Base-by-base conservation (phyloP, 257 asterid genomes). In the Solanum lycopersicoides region DNA sequence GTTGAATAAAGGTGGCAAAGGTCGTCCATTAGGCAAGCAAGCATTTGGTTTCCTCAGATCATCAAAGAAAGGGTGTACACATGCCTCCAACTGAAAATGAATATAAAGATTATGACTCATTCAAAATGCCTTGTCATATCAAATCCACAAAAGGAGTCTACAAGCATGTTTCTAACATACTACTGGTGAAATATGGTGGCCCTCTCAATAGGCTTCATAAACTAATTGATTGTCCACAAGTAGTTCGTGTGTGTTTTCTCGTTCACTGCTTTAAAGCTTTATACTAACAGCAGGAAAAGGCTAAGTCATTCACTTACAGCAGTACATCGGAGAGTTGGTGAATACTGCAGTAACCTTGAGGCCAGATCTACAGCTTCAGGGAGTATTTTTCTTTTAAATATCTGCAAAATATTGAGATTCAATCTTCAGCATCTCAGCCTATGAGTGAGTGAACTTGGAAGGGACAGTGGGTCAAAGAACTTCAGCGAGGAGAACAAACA, bases 321-420 rank as follows among this genome's bases (percentile, higher is more conserved):
- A 42, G 95, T 90, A 92, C 93, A 91, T 37, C 98, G 95, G 37
- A 95, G 92, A 92, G 91, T 89, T 68, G 98, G 98, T 69, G 98
- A 95, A 90, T 94, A 95, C 75, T 95, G 98, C 12, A 95, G 95
- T 86, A 95, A 92, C 79, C 97, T 91, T 86, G 98, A 95, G 82
- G 94, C 97, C 71, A 95, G 93, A 89, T 95, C 98, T 82, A 93
- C 98, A 86, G 94, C 98, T 93, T 95, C 98, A 6, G 94, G 94
- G 41, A 97, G 97, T 93, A 92, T 91, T 90, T 95, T 95, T 91
- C 94, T 93, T 86, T 93, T 93, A 90, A 95, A 95, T 91, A 94
- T 93, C 98, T 95, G 91, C 18, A 87, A 79, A 69, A 32, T 35
- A 82, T 82, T 82, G 30, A 80, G 44, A 82, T 9, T 5, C 32